Conservation (phyloP, 805 yeast genomes). For the Saccharomyces paradoxus region DNA sequence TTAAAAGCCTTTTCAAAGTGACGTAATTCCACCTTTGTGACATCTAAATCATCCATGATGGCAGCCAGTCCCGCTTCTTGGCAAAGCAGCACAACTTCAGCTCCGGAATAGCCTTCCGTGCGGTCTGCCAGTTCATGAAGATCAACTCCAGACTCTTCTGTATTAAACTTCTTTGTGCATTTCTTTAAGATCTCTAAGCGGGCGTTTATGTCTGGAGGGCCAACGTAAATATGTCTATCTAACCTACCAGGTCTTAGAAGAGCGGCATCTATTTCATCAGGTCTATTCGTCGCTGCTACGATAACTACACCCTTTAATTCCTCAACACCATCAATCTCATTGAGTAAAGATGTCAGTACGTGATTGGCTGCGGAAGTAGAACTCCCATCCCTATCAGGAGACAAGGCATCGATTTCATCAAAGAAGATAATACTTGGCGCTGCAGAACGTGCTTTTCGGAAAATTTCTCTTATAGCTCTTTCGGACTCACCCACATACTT, state of each 20-base stretch:
- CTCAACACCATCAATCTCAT: slow-evolving; percentile 96
- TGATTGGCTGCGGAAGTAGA: slow-evolving; percentile 68
- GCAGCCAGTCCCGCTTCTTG: slow-evolving; percentile 97
- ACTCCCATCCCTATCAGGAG: slow-evolving; percentile 61
- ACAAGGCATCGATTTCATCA: slow-evolving; percentile 93
- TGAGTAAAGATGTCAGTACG: slow-evolving; percentile 81
- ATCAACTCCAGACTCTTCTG: slow-evolving; percentile 39
- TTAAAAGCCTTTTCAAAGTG: slow-evolving; percentile 69
- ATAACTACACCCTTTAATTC: slow-evolving; percentile 87
- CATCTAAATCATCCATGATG: slow-evolving; percentile 64
- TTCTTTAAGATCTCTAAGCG: slow-evolving; percentile 70
- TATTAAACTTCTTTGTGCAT: slow-evolving; percentile 55
- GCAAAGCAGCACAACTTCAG: slow-evolving; percentile 83
- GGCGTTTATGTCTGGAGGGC: slow-evolving; percentile 82
- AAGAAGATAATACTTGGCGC: slow-evolving; percentile 90
- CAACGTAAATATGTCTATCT: slow-evolving; percentile 86
- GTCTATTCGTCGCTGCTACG: slow-evolving; percentile 94
- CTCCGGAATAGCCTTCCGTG: slow-evolving; percentile 94
- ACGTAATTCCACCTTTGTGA: slow-evolving; percentile 43
- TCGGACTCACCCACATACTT: slow-evolving; percentile 96
- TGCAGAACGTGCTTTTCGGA: slow-evolving; percentile 89
- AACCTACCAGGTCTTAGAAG: slow-evolving; percentile 90
- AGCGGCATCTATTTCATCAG: slow-evolving; percentile 89
- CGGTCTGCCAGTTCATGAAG: slow-evolving; percentile 45
- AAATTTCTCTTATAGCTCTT: slow-evolving; percentile 84